phyloP scores from a whole-genome alignment of 768 basidiomycete genomes.

The Pisolithus sp. region DNA sequence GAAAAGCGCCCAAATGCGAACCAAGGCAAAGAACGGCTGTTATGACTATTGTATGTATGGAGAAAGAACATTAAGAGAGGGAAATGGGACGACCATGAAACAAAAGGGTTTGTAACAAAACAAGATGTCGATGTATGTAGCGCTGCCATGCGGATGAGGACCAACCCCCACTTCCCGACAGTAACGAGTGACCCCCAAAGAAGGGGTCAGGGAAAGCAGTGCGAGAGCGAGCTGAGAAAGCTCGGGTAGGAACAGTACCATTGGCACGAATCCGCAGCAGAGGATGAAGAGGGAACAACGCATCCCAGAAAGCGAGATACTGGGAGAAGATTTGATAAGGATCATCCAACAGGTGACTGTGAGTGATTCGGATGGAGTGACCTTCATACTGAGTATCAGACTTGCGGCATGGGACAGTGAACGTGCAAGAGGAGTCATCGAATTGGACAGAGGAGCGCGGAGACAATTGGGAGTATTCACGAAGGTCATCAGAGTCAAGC shows the following conservation, averaged over 20 bases:
- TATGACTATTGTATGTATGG: not conserved
- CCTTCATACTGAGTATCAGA: conserved; percentile 16
- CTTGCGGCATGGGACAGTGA: conserved; percentile 15
- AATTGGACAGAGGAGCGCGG: not conserved
- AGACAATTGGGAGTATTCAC: not conserved
- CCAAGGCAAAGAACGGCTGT: not conserved
- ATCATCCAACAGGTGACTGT: not conserved
- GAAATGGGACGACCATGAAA: conserved; percentile 1
- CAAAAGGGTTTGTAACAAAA: conserved; percentile 23
- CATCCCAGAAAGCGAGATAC: conserved; percentile 24
- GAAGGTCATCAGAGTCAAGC: conserved; percentile 11
- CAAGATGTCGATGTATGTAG: conserved; percentile 38
- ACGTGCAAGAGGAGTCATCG: not conserved
- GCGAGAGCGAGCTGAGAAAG: conserved; percentile 22
- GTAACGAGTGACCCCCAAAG: conserved; percentile 25
- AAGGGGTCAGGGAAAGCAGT: not conserved
- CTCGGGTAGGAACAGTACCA: conserved; percentile 27
- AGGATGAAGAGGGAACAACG: conserved; percentile 17
- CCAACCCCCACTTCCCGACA: conserved; percentile 39
- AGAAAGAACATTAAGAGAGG: not conserved
- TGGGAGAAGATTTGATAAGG: conserved; percentile 8
- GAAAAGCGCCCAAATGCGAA: too few relatives aligned
- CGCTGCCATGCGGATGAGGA: conserved; percentile 28
- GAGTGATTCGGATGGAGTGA: conserved; percentile 6
- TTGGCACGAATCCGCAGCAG: conserved; percentile 28